phyloP scores from a whole-genome alignment of 83 land plant species.

The Picea engelmannii region DNA sequence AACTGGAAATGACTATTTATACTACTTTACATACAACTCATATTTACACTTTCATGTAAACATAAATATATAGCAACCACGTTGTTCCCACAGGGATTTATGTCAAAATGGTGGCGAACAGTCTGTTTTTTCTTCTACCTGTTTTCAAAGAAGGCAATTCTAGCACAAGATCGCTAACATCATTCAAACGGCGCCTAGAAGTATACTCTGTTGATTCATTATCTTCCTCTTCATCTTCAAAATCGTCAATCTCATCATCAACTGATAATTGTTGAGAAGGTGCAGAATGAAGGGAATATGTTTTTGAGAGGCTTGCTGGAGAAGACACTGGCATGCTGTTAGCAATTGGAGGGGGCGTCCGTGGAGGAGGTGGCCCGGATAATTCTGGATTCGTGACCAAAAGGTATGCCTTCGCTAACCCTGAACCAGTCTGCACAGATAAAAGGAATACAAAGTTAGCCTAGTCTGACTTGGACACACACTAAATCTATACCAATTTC shows the following conservation, averaged over 20 bases:
- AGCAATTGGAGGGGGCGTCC: conserved; percentile 58
- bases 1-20: neutral
- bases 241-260: conserved; percentile 6
- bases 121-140: neutral
- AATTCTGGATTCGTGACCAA: conserved; percentile 49
- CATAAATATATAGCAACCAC: neutral
- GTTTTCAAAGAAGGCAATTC: conserved; percentile 8
- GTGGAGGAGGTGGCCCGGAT: conserved; percentile 64
- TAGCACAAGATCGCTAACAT: conserved; percentile 7
- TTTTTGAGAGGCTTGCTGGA: conserved; percentile 26
- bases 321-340: conserved; percentile 25
- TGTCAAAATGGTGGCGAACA: neutral
- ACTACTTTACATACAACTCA: neutral
- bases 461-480: neutral
- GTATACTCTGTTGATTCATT: conserved; percentile 2
- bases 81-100: neutral
- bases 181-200: conserved; percentile 6
- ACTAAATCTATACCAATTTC: neutral
- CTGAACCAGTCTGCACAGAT: conserved; percentile 32
- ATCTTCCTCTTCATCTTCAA: conserved; percentile 3
- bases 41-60: neutral
- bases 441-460: neutral
- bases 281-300: conserved; percentile 32
- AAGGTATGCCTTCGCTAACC: conserved; percentile 47
- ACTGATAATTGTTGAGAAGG: conserved; percentile 9